Evolutionary conservation across 768 basidiomycete species (phyloP).

Genomic region (Tephrocybe sp.): DNA sequence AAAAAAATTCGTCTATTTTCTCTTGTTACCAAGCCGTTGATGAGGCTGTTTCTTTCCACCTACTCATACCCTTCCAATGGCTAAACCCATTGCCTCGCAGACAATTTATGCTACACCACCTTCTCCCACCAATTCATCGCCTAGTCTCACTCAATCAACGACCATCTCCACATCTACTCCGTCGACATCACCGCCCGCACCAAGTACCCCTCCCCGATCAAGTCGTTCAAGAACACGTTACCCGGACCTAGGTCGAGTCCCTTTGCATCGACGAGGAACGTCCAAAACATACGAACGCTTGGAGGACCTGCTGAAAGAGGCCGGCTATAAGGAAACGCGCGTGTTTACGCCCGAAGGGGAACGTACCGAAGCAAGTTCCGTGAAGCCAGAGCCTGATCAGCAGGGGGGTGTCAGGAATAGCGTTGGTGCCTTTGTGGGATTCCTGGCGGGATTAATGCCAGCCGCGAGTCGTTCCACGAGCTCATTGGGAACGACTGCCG

Average conservation of each 20-base stretch:
- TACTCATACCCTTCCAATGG: no score
- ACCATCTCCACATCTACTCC: constrained; percentile 37
- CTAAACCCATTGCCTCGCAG: constrained; percentile 17
- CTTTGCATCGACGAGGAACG: constrained; percentile 75
- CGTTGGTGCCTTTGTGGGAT: constrained; percentile 66
- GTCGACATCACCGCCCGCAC: constrained; percentile 42
- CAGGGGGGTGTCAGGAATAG: constrained; percentile 40
- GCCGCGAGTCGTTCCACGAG: constrained; percentile 22
- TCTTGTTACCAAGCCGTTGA: no score
- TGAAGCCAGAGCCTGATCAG: constrained; percentile 23
- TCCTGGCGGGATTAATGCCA: constrained; percentile 63
- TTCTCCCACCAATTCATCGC: constrained; percentile 37
- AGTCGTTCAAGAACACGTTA: constrained; percentile 49
- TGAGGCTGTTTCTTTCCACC: no score
- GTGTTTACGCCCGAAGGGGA: constrained; percentile 86
- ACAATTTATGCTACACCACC: constrained; percentile 29
- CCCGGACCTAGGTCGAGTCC: constrained; percentile 66
- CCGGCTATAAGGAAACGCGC: constrained; percentile 91
- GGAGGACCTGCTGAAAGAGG: constrained; percentile 83
- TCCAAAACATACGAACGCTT: constrained; percentile 81
- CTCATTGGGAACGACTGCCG: constrained; percentile 13
- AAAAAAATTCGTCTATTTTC: no score
- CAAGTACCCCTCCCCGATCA: constrained; percentile 42
- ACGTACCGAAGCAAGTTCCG: constrained; percentile 32
- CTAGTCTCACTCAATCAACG: constrained; percentile 40